Conservation (phyloP, 805 yeast genomes). For the Metschnikowia lunata region DNA sequence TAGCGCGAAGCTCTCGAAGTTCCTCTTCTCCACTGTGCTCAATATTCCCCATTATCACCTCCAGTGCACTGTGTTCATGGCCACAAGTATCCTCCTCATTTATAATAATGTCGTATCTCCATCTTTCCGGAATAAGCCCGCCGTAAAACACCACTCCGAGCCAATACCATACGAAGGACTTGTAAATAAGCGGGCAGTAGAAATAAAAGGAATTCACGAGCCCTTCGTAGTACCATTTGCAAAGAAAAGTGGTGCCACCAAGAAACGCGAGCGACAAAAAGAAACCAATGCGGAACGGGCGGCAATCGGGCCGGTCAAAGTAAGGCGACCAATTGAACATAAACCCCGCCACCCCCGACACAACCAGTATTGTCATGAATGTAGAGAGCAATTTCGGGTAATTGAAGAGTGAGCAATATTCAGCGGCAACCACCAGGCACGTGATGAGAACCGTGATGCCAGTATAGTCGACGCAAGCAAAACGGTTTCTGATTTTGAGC, state of each 20-base stretch:
- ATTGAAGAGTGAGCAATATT: slow-evolving; percentile 70
- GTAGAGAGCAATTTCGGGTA: slow-evolving; percentile 45
- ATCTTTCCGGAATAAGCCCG: slow-evolving; percentile 82
- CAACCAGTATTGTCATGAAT: slow-evolving; percentile 57
- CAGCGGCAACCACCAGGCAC: slow-evolving; percentile 82
- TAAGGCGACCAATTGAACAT: slow-evolving; percentile 86
- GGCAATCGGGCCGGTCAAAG: slow-evolving; percentile 83
- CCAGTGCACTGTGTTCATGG: slow-evolving; percentile 23
- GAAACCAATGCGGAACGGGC: slow-evolving; percentile 74
- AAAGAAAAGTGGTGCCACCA: slow-evolving; percentile 65
- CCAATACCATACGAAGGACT: slow-evolving; percentile 70
- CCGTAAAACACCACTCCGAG: slow-evolving; percentile 87
- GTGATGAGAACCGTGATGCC: slow-evolving; percentile 90
- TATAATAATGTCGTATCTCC: slow-evolving; percentile 64
- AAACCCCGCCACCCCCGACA: slow-evolving; percentile 70
- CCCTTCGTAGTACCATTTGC: slow-evolving; percentile 54
- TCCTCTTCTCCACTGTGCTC: slow-evolving; percentile 40
- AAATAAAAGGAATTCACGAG: slow-evolving; percentile 45
- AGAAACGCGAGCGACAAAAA: slow-evolving; percentile 73
- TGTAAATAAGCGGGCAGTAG: slow-evolving; percentile 62
- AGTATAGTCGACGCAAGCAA: slow-evolving; percentile 92
- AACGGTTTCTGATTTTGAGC: slow-evolving; percentile 56
- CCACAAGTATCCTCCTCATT: slow-evolving; percentile 35
- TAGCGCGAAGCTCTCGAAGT: slow-evolving; percentile 27
- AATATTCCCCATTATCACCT: slow-evolving; percentile 30